phyloP scores from a whole-genome alignment of 306 rosid genomes.

The Dalbergia cochinchinensis region DNA sequence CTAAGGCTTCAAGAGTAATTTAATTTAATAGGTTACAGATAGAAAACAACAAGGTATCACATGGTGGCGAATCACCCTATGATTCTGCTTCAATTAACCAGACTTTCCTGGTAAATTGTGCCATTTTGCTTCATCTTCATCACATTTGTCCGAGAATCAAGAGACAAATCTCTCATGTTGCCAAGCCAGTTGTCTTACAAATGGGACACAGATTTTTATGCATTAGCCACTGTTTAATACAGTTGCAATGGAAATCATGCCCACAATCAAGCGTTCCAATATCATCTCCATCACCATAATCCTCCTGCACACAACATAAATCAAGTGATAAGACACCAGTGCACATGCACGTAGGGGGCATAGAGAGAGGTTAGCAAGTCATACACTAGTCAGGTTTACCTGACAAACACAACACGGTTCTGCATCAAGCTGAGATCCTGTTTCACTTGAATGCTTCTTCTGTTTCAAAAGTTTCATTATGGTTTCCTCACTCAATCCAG shows the following conservation, averaged over 20 bases:
- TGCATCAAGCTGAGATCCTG: slow-evolving; percentile 57
- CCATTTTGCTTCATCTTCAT: slow-evolving; percentile 41
- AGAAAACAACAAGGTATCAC: slow-evolving; percentile 25
- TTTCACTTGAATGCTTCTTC: slow-evolving; percentile 55
- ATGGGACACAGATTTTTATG: slow-evolving; percentile 94
- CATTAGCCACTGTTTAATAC: slow-evolving; percentile 88
- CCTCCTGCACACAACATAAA: slow-evolving; percentile 70
- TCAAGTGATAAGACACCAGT: neutral
- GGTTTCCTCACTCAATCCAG: slow-evolving; percentile 85
- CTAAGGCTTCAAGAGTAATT: slow-evolving; percentile 25
- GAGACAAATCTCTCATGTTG: slow-evolving; percentile 60
- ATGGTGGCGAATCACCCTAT: slow-evolving; percentile 44
- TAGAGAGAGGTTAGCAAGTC: slow-evolving; percentile 17
- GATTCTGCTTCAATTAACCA: slow-evolving; percentile 49
- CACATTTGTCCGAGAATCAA: slow-evolving; percentile 46
- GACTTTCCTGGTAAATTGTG: slow-evolving; percentile 43
- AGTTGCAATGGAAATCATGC: slow-evolving; percentile 75
- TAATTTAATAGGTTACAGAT: slow-evolving; percentile 28
- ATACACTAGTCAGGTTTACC: slow-evolving; percentile 56
- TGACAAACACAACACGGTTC: slow-evolving; percentile 98
- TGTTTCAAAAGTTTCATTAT: slow-evolving; percentile 64
- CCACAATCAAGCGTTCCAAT: slow-evolving; percentile 88
- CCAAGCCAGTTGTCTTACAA: slow-evolving; percentile 90
- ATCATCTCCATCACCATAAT: slow-evolving; percentile 66
- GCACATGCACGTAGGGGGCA: neutral